Conservation (phyloP, 139 green algal genomes). For the Nannochloris sp. region DNA sequence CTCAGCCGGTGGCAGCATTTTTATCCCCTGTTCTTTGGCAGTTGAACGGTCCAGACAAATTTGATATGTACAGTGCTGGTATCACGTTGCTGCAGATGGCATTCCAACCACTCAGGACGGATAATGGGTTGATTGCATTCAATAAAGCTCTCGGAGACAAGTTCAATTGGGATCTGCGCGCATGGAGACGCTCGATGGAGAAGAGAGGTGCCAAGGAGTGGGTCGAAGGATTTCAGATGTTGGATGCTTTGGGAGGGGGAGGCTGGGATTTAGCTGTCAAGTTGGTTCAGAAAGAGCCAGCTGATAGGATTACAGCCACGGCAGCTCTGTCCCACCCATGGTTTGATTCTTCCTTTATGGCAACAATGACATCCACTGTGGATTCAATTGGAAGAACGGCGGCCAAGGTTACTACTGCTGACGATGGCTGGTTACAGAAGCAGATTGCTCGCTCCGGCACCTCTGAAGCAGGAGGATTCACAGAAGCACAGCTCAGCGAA, state of each 20-base stretch:
- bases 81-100: conserved; percentile 64
- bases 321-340: conserved; percentile 43
- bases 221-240: conserved; percentile 59
- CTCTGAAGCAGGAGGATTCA: conserved; percentile 39
- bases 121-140: conserved; percentile 69
- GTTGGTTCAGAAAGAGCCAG: conserved; percentile 25
- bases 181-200: conserved; percentile 50
- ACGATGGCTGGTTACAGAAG: conserved; percentile 21
- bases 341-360: conserved; percentile 24
- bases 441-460: conserved; percentile 34
- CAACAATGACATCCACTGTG: conserved; percentile 11
- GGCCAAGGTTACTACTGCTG: conserved; percentile 4
- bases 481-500: conserved; percentile 54
- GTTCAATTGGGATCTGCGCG: conserved; percentile 43
- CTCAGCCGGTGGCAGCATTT: conserved; percentile 65
- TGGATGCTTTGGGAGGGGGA: conserved; percentile 54
- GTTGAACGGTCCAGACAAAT: conserved; percentile 77
- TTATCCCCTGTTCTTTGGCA: conserved; percentile 82
- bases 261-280: conserved; percentile 57
- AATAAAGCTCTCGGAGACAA: conserved; percentile 39
- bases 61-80: conserved; percentile 82
- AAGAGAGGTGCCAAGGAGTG: conserved; percentile 29
- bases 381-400: conserved; percentile 14
- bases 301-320: conserved; percentile 26
- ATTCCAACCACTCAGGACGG: conserved; percentile 61